Base-by-base conservation (phyloP, 2,329 filamentous ascomycete species). In the Rutstroemia sp. region DNA sequence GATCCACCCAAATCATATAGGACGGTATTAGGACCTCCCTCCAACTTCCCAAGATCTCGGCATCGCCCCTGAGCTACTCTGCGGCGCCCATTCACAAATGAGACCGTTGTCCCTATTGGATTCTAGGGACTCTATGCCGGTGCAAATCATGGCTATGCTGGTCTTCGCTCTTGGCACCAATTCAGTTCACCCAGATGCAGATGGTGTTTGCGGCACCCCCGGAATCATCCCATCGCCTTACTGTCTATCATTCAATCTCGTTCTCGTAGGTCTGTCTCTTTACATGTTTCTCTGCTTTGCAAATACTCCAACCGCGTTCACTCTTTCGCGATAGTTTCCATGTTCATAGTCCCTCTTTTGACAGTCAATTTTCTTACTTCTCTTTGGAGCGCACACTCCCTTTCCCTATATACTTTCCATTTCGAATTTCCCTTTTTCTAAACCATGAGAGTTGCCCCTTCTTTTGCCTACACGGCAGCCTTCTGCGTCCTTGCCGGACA, bases 21-120 rank as follows among this genome's bases (percentile, higher is more conserved):
- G 17, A 55, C 19, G 19, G 19, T 19, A 19, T 19, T 19, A 19
- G 19, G 19, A 19, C 19, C 19, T 19, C 19, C 16, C 44, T 54
- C 41, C 46, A 19, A 19, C 19, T 19, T 55, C 19, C 52, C 52
- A 55, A 55, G 52, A 55, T 50, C 52, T 55, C 38, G 52, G 52
- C 52, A 50, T 50, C 14, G 10, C 52, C 46, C 52, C 52, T 55
- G 39, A 50, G 2, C 21, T 14, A 34, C 37, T 55, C 42, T 38
- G 46, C 30, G 30, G n/a, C 19, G 34, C 30, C 9, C 42, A 46
- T 27, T 48, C 7, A 27, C 42, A 54, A 54, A 48, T 47, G 44
- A 54, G 38, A 49, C 39, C 21, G 37, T 27, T 17, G 19, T 14
- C 19, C 14, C 14, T 9, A 30, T 27, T 30, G 23, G 44, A 39